These are phyloP conservation scores for Trametes punicea DNA, from an alignment of 768 basidiomycete species.

Conservation along the genomic window DNA sequence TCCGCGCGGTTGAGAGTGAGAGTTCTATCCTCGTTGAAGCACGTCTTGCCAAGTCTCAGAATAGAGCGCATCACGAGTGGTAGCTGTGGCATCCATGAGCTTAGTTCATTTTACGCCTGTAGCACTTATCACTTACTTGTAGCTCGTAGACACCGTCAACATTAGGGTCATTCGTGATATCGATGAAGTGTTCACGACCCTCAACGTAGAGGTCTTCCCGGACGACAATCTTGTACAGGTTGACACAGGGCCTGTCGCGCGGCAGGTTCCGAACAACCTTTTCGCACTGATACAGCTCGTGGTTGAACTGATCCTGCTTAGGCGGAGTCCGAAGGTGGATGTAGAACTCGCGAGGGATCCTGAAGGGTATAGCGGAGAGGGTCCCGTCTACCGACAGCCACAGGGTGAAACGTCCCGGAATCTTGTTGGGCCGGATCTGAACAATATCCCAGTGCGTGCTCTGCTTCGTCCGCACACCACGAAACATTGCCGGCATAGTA, in stretches of 20 bases:
- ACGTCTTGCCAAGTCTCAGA: constrained; percentile 81
- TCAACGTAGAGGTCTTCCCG: constrained; percentile 81
- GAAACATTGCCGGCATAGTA: constrained; percentile 73
- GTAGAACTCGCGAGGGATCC: constrained; percentile 91
- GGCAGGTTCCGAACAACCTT: constrained; percentile 78
- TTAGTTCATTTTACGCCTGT: not conserved
- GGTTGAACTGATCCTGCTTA: constrained; percentile 62
- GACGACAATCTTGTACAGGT: constrained; percentile 82
- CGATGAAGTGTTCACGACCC: constrained; percentile 87
- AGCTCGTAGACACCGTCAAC: constrained; percentile 94
- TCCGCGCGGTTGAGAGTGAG: constrained; percentile 82
- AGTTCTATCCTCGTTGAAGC: constrained; percentile 58
- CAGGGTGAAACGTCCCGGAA: constrained; percentile 77
- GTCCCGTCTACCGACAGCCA: constrained; percentile 85
- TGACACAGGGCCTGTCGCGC: constrained; percentile 66
- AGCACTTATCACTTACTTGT: constrained; percentile 51
- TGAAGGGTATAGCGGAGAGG: constrained; percentile 75
- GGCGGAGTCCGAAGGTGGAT: constrained; percentile 78
- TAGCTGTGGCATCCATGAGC: constrained; percentile 45
- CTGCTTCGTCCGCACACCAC: constrained; percentile 51
- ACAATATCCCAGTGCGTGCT: constrained; percentile 83
- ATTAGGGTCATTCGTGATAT: constrained; percentile 89
- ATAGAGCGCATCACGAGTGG: constrained; percentile 81
- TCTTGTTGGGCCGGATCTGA: constrained; percentile 77
- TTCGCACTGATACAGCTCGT: constrained; percentile 65